Conservation (phyloP, 1,139 yeast species). For the Suhomyces kunorum region DNA sequence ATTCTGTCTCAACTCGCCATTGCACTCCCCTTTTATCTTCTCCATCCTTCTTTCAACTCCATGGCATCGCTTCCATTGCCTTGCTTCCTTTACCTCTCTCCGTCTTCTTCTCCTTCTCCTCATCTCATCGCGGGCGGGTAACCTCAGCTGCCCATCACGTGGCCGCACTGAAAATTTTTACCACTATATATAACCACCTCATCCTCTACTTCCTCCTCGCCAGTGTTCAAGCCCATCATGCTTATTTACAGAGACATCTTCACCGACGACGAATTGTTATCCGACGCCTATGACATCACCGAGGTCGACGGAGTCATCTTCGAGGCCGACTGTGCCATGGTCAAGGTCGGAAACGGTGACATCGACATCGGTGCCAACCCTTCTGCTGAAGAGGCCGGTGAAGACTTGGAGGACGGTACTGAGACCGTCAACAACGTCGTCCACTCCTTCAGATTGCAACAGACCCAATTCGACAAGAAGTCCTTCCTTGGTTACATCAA, state of each 20-base stretch:
- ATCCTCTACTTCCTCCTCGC: background rate
- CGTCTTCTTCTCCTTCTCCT: too few relatives aligned
- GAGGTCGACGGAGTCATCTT: constrained; percentile 86
- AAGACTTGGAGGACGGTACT: constrained; percentile 74
- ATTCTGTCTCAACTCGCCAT: too few relatives aligned
- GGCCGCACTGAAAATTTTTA: constrained; percentile 11
- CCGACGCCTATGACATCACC: constrained; percentile 92
- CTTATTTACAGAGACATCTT: constrained; percentile 66
- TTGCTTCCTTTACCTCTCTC: background rate
- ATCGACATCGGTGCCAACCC: constrained; percentile 99
- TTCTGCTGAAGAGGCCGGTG: constrained; percentile 93
- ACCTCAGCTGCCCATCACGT: constrained; percentile 9
- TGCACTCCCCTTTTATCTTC: background rate
- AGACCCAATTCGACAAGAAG: constrained; percentile 95
- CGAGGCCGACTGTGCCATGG: constrained; percentile 96
- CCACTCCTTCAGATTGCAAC: constrained; percentile 97
- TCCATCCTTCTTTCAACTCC: too few relatives aligned
- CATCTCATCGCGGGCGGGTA: constrained; percentile 3
- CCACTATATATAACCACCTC: constrained; percentile 4
- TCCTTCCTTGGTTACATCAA: constrained; percentile 93
- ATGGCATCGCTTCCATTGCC: background rate
- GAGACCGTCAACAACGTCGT: constrained; percentile 97
- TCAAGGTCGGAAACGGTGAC: constrained; percentile 84
- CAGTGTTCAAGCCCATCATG: constrained; percentile 27
- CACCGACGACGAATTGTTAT: constrained; percentile 94